These are phyloP conservation scores for Penicillium crystallinum DNA, from an alignment of 495 filamentous ascomycete genomes.

Conservation along the genomic window DNA sequence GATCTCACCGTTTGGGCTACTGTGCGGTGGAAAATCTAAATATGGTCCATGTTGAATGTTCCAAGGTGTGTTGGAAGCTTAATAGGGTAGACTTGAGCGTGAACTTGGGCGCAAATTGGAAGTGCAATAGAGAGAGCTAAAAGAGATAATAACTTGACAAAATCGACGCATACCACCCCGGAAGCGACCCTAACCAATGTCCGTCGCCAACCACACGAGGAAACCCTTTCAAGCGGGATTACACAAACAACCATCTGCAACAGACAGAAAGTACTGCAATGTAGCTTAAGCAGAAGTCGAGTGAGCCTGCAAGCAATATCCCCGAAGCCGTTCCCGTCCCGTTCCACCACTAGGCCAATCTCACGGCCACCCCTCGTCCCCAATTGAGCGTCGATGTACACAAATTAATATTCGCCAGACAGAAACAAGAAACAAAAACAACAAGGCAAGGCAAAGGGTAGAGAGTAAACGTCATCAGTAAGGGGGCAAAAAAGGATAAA, in stretches of 20 bases:
- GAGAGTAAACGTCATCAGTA: slow-evolving; percentile 11
- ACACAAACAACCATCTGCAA: not conserved
- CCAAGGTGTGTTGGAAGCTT: not conserved
- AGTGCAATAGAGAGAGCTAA: slow-evolving; percentile 12
- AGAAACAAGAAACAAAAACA: slow-evolving; percentile 7
- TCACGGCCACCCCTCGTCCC: slow-evolving; percentile 25
- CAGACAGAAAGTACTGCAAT: not conserved
- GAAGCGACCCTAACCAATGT: slow-evolving; percentile 49
- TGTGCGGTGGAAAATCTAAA: no score
- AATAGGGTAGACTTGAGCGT: not conserved
- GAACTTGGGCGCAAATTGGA: slow-evolving; percentile 9
- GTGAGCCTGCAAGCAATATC: slow-evolving; percentile 8
- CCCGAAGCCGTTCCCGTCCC: slow-evolving; percentile 9
- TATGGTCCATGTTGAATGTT: not conserved
- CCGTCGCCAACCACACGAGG: slow-evolving; percentile 41
- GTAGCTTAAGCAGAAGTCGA: slow-evolving; percentile 9
- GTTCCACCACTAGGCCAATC: slow-evolving; percentile 10
- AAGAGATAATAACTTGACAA: slow-evolving; percentile 14
- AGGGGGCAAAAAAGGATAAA: slow-evolving; percentile 6
- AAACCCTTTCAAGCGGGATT: slow-evolving; percentile 8
- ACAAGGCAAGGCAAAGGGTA: slow-evolving; percentile 15
- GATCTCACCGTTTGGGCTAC: slow-evolving; percentile 15
- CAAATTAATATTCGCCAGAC: slow-evolving; percentile 5
- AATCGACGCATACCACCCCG: slow-evolving; percentile 48
- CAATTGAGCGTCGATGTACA: slow-evolving; percentile 26